A percentile compares a stretch with the other conserved stretches of the same genome.
phyloP scores from a whole-genome alignment of 345 rosid species.

The Lumnitzera racemosa region DNA sequence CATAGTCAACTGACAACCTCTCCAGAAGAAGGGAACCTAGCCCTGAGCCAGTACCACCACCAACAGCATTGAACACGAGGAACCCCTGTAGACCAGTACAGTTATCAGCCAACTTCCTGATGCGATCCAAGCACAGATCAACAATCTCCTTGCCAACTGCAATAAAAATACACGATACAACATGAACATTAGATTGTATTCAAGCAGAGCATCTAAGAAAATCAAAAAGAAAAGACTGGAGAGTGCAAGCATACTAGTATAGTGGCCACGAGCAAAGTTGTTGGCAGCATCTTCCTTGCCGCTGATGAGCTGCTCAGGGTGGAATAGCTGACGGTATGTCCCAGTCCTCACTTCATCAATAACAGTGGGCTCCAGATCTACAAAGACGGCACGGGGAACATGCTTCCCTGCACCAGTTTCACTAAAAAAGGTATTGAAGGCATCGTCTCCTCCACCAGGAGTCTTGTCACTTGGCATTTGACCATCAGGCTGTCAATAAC shows the following conservation, averaged over 20 bases:
- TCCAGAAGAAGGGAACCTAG: conserved; percentile 72
- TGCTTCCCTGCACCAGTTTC: conserved; percentile 81
- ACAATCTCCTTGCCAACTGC: conserved; percentile 79
- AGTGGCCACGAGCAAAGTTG: conserved; percentile 83
- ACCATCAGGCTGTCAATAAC: conserved; percentile 60
- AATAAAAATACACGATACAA: neutral
- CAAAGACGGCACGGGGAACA: conserved; percentile 73
- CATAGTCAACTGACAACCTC: conserved; percentile 69
- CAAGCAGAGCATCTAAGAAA: too few species aligned
- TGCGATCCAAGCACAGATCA: conserved; percentile 69
- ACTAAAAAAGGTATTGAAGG: conserved; percentile 78
- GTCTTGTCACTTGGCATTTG: conserved; percentile 75
- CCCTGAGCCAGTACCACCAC: conserved; percentile 84
- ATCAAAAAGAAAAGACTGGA: neutral
- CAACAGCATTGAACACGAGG: conserved; percentile 75
- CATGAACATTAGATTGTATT: too few species aligned
- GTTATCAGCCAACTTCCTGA: conserved; percentile 72
- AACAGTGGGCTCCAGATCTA: conserved; percentile 81
- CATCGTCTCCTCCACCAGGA: conserved; percentile 74
- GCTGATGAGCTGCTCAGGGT: conserved; percentile 52
- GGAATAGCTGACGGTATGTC: conserved; percentile 46
- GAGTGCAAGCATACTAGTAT: conserved; percentile 38
- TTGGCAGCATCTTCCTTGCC: conserved; percentile 85
- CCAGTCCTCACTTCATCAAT: conserved; percentile 55
- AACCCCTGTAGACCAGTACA: conserved; percentile 85